These are phyloP conservation scores for Scutellaria baicalensis DNA, from an alignment of 257 asterid genomes.

Conservation along the genomic window DNA sequence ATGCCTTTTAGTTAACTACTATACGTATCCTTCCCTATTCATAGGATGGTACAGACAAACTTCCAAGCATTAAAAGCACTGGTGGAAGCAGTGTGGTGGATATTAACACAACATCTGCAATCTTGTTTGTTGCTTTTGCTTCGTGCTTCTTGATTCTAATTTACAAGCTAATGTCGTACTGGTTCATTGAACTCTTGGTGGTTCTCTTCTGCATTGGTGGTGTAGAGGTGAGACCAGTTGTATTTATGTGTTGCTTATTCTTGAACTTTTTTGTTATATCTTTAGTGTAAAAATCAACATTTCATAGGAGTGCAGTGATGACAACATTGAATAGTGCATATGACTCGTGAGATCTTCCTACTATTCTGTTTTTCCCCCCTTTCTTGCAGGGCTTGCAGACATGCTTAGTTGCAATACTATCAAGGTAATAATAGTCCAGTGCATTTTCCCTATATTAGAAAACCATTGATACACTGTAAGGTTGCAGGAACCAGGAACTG, in stretches of 20 bases:
- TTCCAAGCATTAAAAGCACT: conserved; percentile 32
- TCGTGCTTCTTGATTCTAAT: conserved; percentile 77
- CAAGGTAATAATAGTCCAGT: conserved; percentile 36
- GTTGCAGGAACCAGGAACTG: background rate
- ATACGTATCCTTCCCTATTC: conserved; percentile 3
- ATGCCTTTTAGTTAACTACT: background rate
- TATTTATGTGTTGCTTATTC: background rate
- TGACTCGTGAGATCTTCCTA: conserved; percentile 6
- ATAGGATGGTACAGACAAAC: conserved; percentile 67
- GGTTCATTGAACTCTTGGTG: conserved; percentile 84
- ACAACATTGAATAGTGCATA: background rate
- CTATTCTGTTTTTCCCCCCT: background rate
- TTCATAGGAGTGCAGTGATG: background rate
- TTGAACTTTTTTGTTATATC: background rate
- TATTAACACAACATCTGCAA: conserved; percentile 65
- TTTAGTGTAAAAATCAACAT: background rate
- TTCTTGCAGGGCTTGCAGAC: conserved; percentile 76
- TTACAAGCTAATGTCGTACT: conserved; percentile 71
- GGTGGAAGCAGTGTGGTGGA: conserved; percentile 66
- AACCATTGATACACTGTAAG: background rate
- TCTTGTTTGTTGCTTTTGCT: conserved; percentile 68
- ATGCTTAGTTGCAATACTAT: conserved; percentile 68
- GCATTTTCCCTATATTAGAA: background rate
- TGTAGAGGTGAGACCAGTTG: conserved; percentile 48
- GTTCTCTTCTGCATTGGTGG: conserved; percentile 89